Conservation (phyloP, 768 basidiomycete species). For the Boletus speciosus region DNA sequence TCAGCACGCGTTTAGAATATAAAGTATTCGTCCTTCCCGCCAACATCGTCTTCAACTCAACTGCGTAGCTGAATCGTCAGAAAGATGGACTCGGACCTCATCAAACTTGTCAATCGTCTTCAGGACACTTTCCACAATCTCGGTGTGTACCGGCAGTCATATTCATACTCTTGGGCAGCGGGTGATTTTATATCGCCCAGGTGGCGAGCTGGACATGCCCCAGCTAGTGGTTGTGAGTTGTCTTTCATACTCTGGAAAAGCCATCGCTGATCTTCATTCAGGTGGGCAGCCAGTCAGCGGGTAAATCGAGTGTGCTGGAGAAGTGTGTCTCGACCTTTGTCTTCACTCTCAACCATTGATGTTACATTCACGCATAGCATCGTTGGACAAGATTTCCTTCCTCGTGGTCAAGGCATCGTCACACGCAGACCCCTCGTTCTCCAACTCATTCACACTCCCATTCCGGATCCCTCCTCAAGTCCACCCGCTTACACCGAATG, state of each 20-base stretch:
- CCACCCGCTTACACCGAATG: conserved; percentile 68
- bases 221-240: conserved; percentile 80
- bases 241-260: not conserved
- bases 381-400: conserved; percentile 90
- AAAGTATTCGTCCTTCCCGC: conserved; percentile 1
- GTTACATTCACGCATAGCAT: conserved; percentile 49
- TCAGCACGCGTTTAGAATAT: conserved; percentile 18
- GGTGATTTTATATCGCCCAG: conserved; percentile 36
- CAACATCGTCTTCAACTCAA: conserved; percentile 4
- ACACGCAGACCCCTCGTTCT: conserved; percentile 93
- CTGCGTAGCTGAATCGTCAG: not conserved
- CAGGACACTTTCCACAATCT: conserved; percentile 91
- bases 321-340: conserved; percentile 55
- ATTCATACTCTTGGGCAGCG: not conserved
- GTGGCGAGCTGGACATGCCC: conserved; percentile 90
- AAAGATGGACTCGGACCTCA: conserved; percentile 90
- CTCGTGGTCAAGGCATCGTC: conserved; percentile 90
- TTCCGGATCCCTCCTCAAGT: conserved; percentile 45
- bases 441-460: conserved; percentile 90
- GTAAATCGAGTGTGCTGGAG: conserved; percentile 94
- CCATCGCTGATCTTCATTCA: conserved; percentile 27
- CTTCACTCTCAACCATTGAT: conserved; percentile 1
- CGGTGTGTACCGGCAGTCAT: conserved; percentile 46
- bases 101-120: conserved; percentile 90
- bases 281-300: conserved; percentile 96